Evolutionary conservation across 139 green algal species (phyloP).

Genomic region (Desmodesmus armatus): DNA sequence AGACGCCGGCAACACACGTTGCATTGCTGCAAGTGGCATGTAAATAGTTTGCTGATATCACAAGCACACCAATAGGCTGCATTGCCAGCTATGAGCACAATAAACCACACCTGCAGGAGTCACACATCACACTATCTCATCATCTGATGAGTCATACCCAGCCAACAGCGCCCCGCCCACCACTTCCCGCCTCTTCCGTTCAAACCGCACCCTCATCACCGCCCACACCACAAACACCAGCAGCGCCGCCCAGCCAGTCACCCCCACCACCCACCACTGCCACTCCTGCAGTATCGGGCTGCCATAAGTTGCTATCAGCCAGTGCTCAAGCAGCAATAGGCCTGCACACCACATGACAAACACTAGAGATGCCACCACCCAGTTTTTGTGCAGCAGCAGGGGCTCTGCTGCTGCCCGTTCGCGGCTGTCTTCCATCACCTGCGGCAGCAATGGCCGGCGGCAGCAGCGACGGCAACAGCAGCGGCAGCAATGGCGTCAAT

Average conservation of each 20-base stretch:
- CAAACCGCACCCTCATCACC: conserved; percentile 13
- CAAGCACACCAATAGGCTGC: too few species aligned
- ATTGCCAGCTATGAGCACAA: too few species aligned
- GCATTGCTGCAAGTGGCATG: too few species aligned
- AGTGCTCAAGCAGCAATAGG: conserved; percentile 31
- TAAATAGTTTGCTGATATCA: too few species aligned
- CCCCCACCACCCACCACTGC: conserved; percentile 22
- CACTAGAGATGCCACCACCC: conserved; percentile 40
- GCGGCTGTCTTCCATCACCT: conserved; percentile 46
- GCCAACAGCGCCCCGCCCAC: too few species aligned
- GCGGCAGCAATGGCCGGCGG: not conserved
- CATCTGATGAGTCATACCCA: too few species aligned
- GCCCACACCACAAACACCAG: conserved; percentile 40
- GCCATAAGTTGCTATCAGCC: conserved; percentile 23
- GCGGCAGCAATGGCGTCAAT: not conserved
- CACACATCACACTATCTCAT: too few species aligned
- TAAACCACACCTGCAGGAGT: too few species aligned
- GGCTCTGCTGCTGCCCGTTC: conserved; percentile 25
- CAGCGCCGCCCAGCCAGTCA: not conserved
- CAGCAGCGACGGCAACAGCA: not conserved
- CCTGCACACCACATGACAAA: conserved; percentile 38
- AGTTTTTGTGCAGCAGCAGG: conserved; percentile 50
- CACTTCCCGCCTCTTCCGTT: conserved; percentile 1
- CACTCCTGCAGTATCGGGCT: conserved; percentile 1
- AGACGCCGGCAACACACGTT: too few species aligned